Conservation (phyloP, 2,329 filamentous ascomycete species). For the Blastomyces gilchristii region DNA sequence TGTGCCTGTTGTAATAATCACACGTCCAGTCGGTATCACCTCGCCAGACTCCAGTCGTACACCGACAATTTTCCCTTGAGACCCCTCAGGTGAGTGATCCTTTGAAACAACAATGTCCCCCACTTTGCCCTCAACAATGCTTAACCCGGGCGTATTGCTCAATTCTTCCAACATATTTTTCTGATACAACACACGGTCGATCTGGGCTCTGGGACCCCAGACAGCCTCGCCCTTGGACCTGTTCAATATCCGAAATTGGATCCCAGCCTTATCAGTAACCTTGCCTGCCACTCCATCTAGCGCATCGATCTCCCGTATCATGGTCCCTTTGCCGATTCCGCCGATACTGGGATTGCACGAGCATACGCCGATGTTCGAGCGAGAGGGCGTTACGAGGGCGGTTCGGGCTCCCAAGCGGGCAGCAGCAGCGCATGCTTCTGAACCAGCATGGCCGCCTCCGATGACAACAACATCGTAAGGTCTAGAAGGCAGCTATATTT, state of each 20-base stretch:
- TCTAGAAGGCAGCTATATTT: constrained; percentile 30
- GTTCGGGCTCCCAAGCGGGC: constrained; percentile 82
- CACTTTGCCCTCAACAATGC: constrained; percentile 74
- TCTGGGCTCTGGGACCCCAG: constrained; percentile 93
- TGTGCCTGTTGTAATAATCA: constrained; percentile 92
- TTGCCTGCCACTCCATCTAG: constrained; percentile 80
- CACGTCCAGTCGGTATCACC: constrained; percentile 65
- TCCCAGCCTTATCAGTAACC: constrained; percentile 83
- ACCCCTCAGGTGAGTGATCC: constrained; percentile 37
- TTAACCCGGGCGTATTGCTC: constrained; percentile 63
- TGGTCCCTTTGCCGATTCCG: constrained; percentile 96
- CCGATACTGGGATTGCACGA: constrained; percentile 97
- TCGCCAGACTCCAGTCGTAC: constrained; percentile 81
- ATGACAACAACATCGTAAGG: constrained; percentile 90
- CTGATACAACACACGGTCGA: constrained; percentile 82
- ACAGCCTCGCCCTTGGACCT: constrained; percentile 85
- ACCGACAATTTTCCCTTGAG: constrained; percentile 66
- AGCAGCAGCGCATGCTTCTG: constrained; percentile 84
- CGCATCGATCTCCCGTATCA: constrained; percentile 89
- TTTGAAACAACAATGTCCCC: constrained; percentile 76
- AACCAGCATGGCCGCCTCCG: constrained; percentile 88
- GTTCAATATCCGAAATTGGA: constrained; percentile 91
- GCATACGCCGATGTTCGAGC: constrained; percentile 84
- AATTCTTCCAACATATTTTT: constrained; percentile 86
- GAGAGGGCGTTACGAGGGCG: constrained; percentile 75